phyloP scores from a whole-genome alignment of 495 filamentous ascomycete species.

The Chaetomium fimeti region DNA sequence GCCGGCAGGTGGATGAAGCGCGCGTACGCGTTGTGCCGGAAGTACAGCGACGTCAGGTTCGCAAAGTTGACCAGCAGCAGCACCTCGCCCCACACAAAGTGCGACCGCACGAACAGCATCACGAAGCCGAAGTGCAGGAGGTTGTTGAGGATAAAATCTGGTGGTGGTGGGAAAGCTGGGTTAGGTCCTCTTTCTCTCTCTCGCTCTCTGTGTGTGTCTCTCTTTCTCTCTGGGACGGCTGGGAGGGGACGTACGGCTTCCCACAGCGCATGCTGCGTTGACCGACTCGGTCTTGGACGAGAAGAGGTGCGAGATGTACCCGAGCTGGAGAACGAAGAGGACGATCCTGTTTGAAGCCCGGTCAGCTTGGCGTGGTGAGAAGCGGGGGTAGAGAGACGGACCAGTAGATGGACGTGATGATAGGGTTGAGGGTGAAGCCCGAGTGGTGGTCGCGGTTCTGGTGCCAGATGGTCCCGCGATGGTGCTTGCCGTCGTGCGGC shows the following conservation, averaged over 20 bases:
- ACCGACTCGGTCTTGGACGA: constrained; percentile 57
- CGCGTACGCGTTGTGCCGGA: constrained; percentile 67
- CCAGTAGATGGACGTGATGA: constrained; percentile 78
- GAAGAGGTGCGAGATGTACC: constrained; percentile 76
- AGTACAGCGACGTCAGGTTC: constrained; percentile 73
- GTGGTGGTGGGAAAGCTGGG: background rate
- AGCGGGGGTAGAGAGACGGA: constrained; percentile 26
- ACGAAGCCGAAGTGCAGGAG: constrained; percentile 74
- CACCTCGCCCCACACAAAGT: constrained; percentile 71
- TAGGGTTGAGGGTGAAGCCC: constrained; percentile 69
- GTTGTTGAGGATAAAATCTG: constrained; percentile 81
- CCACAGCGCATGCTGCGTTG: constrained; percentile 70
- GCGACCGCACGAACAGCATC: constrained; percentile 72
- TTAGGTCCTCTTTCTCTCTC: background rate
- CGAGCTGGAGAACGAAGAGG: constrained; percentile 70
- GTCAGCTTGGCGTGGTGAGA: background rate
- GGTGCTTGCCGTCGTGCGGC: constrained; percentile 59
- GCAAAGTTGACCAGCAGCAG: constrained; percentile 76
- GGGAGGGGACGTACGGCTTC: constrained; percentile 45
- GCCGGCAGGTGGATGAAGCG: constrained; percentile 70
- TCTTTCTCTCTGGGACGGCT: background rate
- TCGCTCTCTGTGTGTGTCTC: background rate
- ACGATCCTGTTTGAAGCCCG: constrained; percentile 59
- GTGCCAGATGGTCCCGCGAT: constrained; percentile 61
- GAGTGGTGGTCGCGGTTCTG: constrained; percentile 64